phyloP scores from a whole-genome alignment of 768 basidiomycete genomes.

The Agaricus sinodeliciosus region DNA sequence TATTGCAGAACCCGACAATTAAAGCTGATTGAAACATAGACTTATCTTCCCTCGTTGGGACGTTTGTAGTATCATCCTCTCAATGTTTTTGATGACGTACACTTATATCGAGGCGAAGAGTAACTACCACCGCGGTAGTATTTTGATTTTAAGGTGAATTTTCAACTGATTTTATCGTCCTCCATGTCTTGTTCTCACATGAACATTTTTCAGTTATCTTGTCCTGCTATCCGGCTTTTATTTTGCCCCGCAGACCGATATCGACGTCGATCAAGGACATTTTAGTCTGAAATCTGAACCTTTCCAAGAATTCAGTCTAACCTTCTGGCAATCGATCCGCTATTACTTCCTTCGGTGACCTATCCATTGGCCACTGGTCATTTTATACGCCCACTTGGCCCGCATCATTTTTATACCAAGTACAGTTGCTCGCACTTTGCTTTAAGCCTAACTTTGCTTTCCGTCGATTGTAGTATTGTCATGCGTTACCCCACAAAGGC shows the following conservation, averaged over 20 bases:
- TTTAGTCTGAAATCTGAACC: slow-evolving; percentile 9
- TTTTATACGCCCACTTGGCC: too few relatives aligned
- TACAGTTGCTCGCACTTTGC: too few relatives aligned
- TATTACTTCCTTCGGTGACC: slow-evolving; percentile 30
- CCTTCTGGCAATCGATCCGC: slow-evolving; percentile 30
- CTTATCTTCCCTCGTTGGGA: slow-evolving; percentile 99
- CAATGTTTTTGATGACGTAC: slow-evolving; percentile 97
- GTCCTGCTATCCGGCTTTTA: slow-evolving; percentile 91
- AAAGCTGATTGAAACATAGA: slow-evolving; percentile 31
- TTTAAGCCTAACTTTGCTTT: too few relatives aligned
- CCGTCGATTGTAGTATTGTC: too few relatives aligned
- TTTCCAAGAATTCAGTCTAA: slow-evolving; percentile 27
- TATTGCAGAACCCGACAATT: background rate
- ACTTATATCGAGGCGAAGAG: slow-evolving; percentile 99
- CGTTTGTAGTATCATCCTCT: slow-evolving; percentile 87
- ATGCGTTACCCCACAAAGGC: background rate
- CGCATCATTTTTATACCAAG: too few relatives aligned
- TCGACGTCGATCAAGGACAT: slow-evolving; percentile 32
- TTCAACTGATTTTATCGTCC: background rate
- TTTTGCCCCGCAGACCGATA: slow-evolving; percentile 61
- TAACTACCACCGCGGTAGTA: slow-evolving; percentile 96
- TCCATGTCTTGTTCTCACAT: background rate
- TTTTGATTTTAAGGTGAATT: slow-evolving; percentile 84
- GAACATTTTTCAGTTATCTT: slow-evolving; percentile 59
- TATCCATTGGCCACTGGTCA: background rate